Evolutionary conservation across 2,329 filamentous ascomycete genomes (phyloP).

Genomic region (Aphanoascus verrucosus): DNA sequence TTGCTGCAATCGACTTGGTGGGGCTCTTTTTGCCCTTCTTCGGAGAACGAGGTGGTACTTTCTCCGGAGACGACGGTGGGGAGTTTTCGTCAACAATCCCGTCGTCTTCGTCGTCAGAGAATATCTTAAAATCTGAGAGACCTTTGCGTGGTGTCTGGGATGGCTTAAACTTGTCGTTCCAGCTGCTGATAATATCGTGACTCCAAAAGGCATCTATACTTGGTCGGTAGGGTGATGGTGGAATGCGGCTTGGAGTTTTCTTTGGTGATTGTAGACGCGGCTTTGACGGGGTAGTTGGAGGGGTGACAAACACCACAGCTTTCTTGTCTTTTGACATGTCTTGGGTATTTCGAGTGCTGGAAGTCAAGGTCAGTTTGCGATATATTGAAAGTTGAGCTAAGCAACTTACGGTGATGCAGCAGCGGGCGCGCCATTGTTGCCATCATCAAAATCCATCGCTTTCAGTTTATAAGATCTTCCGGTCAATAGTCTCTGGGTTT

Average conservation of each 20-base stretch:
- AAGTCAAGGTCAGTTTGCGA: not conserved
- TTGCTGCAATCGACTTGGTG: slow-evolving; percentile 19
- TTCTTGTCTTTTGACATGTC: not conserved
- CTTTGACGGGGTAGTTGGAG: slow-evolving; percentile 37
- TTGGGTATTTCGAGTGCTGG: not conserved
- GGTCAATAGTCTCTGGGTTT: not conserved
- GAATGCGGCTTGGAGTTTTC: slow-evolving; percentile 36
- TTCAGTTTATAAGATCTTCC: not conserved
- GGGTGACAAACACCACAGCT: slow-evolving; percentile 25
- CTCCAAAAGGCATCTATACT: slow-evolving; percentile 47
- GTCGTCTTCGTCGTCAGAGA: slow-evolving; percentile 31
- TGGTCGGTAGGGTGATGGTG: slow-evolving; percentile 41
- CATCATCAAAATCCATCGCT: not conserved
- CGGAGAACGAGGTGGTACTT: slow-evolving; percentile 18
- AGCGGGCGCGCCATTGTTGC: not conserved
- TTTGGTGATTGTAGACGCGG: slow-evolving; percentile 38
- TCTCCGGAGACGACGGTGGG: slow-evolving; percentile 28
- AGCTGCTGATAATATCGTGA: slow-evolving; percentile 42
- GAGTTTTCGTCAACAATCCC: slow-evolving; percentile 16
- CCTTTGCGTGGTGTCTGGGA: slow-evolving; percentile 15
- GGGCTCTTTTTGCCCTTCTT: slow-evolving; percentile 23
- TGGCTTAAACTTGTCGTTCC: slow-evolving; percentile 45
- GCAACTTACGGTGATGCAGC: not conserved
- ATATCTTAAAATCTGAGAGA: slow-evolving; percentile 21
- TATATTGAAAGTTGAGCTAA: not conserved